phyloP scores from a whole-genome alignment of 1,284 basidiomycete species.

The Entoloma clypeatum region DNA sequence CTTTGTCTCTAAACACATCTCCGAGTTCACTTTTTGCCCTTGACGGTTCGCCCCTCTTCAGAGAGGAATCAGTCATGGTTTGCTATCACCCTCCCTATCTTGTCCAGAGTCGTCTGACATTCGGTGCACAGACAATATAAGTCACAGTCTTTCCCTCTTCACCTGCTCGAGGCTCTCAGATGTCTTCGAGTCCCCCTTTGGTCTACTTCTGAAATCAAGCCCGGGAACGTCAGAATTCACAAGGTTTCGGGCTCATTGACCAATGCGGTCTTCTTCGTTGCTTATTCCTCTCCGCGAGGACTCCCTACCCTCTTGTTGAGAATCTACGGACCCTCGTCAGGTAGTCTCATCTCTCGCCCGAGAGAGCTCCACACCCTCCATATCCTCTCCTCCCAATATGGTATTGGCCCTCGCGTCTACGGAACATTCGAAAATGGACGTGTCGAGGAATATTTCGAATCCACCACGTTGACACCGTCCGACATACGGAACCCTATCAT shows the following conservation, averaged over 20 bases:
- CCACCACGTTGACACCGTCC: conserved; percentile 68
- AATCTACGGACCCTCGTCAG: conserved; percentile 86
- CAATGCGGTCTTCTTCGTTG: conserved; percentile 93
- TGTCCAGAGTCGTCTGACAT: conserved; percentile 23
- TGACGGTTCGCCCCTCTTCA: conserved; percentile 23
- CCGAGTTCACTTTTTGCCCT: conserved; percentile 19
- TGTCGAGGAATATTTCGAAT: conserved; percentile 91
- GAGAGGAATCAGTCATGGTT: conserved; percentile 30
- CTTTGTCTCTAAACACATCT: conserved; percentile 22
- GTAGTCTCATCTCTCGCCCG: conserved; percentile 78
- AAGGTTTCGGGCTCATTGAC: conserved; percentile 91
- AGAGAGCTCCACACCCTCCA: conserved; percentile 85
- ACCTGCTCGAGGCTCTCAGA: conserved; percentile 53
- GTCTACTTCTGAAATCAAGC: conserved; percentile 42
- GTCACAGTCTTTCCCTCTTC: conserved; percentile 52
- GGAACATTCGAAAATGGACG: conserved; percentile 94
- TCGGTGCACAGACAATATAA: conserved; percentile 57
- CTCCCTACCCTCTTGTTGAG: conserved; percentile 75
- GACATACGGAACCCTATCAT: conserved; percentile 75
- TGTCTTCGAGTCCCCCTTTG: conserved; percentile 57
- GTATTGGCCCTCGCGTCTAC: conserved; percentile 86
- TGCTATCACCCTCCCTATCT: conserved; percentile 26
- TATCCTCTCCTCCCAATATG: conserved; percentile 80
- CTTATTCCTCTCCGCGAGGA: conserved; percentile 50
- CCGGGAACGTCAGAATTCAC: conserved; percentile 57